Evolutionary conservation across 2,329 filamentous ascomycete species (phyloP).

Genomic region (Davidsoniella virescens): DNA sequence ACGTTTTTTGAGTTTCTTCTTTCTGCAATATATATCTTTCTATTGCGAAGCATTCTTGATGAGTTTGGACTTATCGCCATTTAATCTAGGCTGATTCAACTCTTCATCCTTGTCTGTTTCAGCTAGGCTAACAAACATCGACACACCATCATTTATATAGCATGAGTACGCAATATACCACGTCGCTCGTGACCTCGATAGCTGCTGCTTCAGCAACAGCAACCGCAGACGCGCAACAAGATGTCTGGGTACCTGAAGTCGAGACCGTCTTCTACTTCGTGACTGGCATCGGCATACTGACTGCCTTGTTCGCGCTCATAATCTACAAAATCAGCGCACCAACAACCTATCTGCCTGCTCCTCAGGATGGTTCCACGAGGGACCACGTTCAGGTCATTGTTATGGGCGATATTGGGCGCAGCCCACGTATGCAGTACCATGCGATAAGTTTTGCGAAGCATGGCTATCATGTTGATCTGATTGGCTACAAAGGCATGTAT

Average conservation of each 20-base stretch:
- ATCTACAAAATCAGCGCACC: constrained; percentile 19
- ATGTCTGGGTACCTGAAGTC: constrained; percentile 10
- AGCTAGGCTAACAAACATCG: no score
- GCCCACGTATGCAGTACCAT: constrained; percentile 97
- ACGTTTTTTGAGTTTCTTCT: no score
- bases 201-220: not conserved
- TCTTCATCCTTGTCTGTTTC: no score
- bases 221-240: not conserved
- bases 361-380: constrained; percentile 20
- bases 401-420: constrained; percentile 85
- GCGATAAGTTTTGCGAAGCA: constrained; percentile 78
- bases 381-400: constrained; percentile 64
- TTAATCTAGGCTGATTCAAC: no score
- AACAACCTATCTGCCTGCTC: constrained; percentile 21
- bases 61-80: no score
- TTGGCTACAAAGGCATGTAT: constrained; percentile 64
- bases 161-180: not conserved
- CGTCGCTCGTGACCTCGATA: not conserved
- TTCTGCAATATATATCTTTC: no score
- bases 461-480: constrained; percentile 63
- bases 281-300: constrained; percentile 1
- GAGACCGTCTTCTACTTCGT: constrained; percentile 12
- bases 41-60: no score
- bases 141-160: no score
- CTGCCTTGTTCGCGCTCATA: constrained; percentile 3